Base-by-base conservation (phyloP, 768 basidiomycete species). In the Myochromella boudieri region DNA sequence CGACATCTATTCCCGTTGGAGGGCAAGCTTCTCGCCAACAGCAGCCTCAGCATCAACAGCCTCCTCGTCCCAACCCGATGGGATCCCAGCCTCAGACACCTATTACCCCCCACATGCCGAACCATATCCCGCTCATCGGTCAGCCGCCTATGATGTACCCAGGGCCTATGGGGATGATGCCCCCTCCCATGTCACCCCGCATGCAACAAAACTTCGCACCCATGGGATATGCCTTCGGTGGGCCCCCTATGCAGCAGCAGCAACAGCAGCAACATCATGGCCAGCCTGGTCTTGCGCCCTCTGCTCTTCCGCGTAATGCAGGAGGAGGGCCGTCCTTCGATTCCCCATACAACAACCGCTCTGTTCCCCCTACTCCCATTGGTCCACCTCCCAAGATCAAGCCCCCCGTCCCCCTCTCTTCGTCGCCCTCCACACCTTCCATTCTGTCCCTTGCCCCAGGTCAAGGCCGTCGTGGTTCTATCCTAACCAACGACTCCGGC, bases 151-250 rank as follows among this genome's bases (percentile, higher is more conserved):
- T 71, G 57, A 68, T 85, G 69, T 87, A 72, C 56, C 68, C 68
- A 20, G 62, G 55, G 14, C 59, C 65, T 14, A 58, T 69, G 37
- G 70, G 70, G 14, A 70, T 74, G 54, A 61, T 78, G 6, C 69
- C 74, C 27, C 72, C 75, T 39, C 65, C 69, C 2, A 66, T 84
- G 41, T 82, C 85, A 24, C 80, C 86, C 4, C 80, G 81, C 27
- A 61, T 74, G 21, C 74, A 76, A 4, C 74, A 76, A 10, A 72
- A 56, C 54, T 80, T 75, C 48, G 70, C 76, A 17, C 66, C 78
- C 1, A 68, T 79, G 40, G 75, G 75, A 24, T 83, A 76, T 44
- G 74, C 74, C n/a, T 85, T 78, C 55, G 70, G 68, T 65, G 49
- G 70, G 62, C 48, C 73, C 63, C 51, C 68, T 36, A 69, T 82